Conservation (phyloP, 306 rosid species). For the Quercus cerris region DNA sequence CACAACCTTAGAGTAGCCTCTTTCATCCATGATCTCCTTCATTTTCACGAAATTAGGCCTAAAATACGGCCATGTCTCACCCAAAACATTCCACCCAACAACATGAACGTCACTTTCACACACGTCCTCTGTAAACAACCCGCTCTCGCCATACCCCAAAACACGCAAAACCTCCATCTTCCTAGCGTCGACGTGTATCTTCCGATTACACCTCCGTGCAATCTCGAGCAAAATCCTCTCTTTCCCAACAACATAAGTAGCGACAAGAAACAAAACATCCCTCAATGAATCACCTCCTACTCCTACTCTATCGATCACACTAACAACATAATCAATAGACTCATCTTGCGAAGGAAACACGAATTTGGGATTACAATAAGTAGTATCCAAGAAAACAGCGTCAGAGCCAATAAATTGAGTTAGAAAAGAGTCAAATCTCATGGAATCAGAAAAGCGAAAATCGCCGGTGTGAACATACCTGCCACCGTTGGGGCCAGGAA, state of each 20-base stretch:
- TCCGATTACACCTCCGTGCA: slow-evolving; percentile 55
- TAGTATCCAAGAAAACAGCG: slow-evolving; percentile 75
- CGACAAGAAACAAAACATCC: slow-evolving; percentile 75
- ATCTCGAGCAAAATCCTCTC: slow-evolving; percentile 87
- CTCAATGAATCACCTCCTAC: slow-evolving; percentile 27
- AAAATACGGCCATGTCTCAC: slow-evolving; percentile 96
- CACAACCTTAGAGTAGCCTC: slow-evolving; percentile 67
- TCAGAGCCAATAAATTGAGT: slow-evolving; percentile 54
- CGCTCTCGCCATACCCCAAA: slow-evolving; percentile 64
- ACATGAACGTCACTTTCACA: slow-evolving; percentile 80
- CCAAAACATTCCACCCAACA: slow-evolving; percentile 95
- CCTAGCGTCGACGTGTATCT: slow-evolving; percentile 62
- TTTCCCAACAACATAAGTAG: slow-evolving; percentile 90
- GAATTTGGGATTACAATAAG: slow-evolving; percentile 83
- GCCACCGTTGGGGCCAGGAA: slow-evolving; percentile 32
- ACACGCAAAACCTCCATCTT: slow-evolving; percentile 71
- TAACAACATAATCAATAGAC: slow-evolving; percentile 57
- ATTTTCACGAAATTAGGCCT: slow-evolving; percentile 82
- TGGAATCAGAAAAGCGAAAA: slow-evolving; percentile 57
- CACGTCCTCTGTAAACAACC: slow-evolving; percentile 60
- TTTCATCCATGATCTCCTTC: slow-evolving; percentile 73
- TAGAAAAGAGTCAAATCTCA: slow-evolving; percentile 43
- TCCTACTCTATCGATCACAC: slow-evolving; percentile 35
- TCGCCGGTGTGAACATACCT: slow-evolving; percentile 92
- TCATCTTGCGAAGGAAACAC: slow-evolving; percentile 72